A percentile compares a stretch with the other conserved stretches of the same genome.
These are phyloP conservation scores for Cenchrus americanus DNA, from an alignment of 176 grass and related monocot genomes.

Conservation along the genomic window DNA sequence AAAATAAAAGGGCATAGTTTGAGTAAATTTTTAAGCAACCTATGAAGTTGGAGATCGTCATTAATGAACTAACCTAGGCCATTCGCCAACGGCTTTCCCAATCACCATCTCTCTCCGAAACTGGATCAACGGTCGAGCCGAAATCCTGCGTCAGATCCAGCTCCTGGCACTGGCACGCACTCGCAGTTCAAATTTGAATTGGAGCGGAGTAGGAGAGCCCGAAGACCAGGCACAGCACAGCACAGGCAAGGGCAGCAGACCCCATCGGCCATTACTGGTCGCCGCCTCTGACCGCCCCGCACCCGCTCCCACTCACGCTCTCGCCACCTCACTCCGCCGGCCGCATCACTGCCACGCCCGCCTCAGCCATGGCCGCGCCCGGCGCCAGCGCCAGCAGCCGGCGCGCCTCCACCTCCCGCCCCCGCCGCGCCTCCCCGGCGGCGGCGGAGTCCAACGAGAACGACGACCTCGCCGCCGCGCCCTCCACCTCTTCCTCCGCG, in stretches of 20 bases:
- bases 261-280: conserved; percentile 11
- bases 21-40: background rate
- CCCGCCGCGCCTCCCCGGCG: background rate
- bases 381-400: conserved; percentile 29
- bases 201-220: conserved; percentile 46
- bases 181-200: conserved; percentile 55
- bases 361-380: conserved; percentile 46
- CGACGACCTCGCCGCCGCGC: conserved; percentile 48
- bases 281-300: background rate
- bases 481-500: conserved; percentile 13
- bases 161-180: background rate
- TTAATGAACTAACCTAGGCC: background rate
- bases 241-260: background rate
- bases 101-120: background rate
- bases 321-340: conserved; percentile 3
- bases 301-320: conserved; percentile 29
- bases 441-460: conserved; percentile 65
- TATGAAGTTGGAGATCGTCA: background rate
- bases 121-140: background rate
- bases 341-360: background rate
- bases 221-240: background rate
- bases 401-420: conserved; percentile 37
- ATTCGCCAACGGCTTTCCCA: background rate
- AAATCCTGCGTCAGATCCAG: conserved; percentile 27
- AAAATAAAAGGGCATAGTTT: too few relatives aligned